Evolutionary conservation across 2,329 filamentous ascomycete species (phyloP).

Genomic region (Pestalotiopsis sp.): DNA sequence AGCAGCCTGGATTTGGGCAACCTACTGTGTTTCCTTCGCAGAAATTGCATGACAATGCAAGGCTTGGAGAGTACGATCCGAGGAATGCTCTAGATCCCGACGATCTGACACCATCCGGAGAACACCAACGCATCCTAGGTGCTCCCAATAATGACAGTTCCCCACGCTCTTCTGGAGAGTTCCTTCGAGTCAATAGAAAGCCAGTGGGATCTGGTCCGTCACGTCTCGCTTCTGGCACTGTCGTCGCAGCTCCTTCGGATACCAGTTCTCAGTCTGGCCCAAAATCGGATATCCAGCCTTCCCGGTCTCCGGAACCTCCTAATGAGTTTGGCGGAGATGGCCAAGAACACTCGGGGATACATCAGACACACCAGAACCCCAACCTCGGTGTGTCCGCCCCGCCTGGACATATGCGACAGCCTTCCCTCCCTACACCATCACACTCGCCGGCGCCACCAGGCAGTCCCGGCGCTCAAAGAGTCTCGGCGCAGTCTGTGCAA

Average conservation of each 20-base stretch:
- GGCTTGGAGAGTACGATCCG: conserved; percentile 11
- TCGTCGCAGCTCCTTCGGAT: conserved; percentile 3
- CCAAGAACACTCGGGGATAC: conserved; percentile 20
- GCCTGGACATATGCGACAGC: conserved; percentile 23
- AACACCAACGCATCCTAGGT: conserved; percentile 9
- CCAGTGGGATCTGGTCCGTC: conserved; percentile 29
- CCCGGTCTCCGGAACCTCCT: conserved; percentile 13
- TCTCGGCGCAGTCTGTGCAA: background rate
- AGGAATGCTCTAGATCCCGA: conserved; percentile 13
- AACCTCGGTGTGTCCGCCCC: conserved; percentile 16
- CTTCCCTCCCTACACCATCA: conserved; percentile 27
- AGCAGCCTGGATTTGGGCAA: conserved; percentile 13
- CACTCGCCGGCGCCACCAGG: conserved; percentile 18
- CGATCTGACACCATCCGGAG: background rate
- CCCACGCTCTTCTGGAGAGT: conserved; percentile 22
- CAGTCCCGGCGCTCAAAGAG: background rate
- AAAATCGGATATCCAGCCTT: background rate
- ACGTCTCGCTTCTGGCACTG: conserved; percentile 19
- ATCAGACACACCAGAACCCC: conserved; percentile 23
- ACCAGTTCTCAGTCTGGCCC: background rate
- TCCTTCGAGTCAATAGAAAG: conserved; percentile 24
- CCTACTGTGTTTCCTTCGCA: conserved; percentile 21
- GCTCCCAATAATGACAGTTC: conserved; percentile 16
- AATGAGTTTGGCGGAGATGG: conserved; percentile 20
- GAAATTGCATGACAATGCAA: conserved; percentile 18